phyloP scores from a whole-genome alignment of 1,284 basidiomycete species.

The Ceratobasidium sp. region DNA sequence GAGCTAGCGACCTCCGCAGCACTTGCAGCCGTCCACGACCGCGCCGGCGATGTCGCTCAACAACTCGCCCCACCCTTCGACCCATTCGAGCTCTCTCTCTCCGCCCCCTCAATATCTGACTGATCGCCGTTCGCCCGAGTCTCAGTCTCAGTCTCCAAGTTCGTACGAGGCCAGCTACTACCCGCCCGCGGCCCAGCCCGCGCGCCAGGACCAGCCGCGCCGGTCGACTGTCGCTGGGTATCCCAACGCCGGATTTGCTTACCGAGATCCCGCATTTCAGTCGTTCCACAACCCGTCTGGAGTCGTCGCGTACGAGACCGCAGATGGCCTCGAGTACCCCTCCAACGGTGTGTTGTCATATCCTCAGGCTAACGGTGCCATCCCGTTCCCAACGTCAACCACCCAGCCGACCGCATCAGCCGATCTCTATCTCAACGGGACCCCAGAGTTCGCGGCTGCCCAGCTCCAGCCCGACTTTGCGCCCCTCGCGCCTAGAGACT shows the following conservation, averaged over 20 bases:
- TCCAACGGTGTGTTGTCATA: slow-evolving; percentile 34
- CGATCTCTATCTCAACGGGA: slow-evolving; percentile 12
- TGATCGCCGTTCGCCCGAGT: slow-evolving; percentile 29
- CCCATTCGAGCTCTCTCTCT: slow-evolving; percentile 34
- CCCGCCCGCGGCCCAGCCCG: neutral
- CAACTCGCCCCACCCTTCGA: slow-evolving; percentile 40
- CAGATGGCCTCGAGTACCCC: slow-evolving; percentile 16
- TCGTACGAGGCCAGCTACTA: slow-evolving; percentile 23
- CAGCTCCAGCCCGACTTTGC: slow-evolving; percentile 17
- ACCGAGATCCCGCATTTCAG: slow-evolving; percentile 4
- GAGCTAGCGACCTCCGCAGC: neutral
- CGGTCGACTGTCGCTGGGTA: slow-evolving; percentile 15
- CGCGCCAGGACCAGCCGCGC: slow-evolving; percentile 15
- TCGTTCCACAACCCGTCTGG: slow-evolving; percentile 5
- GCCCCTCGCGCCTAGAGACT: neutral
- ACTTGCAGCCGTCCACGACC: neutral
- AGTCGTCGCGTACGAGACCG: slow-evolving; percentile 20
- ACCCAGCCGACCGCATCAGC: neutral
- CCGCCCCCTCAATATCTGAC: slow-evolving; percentile 26
- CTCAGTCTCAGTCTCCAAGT: slow-evolving; percentile 24
- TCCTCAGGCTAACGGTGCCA: slow-evolving; percentile 1
- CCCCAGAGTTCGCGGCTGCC: neutral
- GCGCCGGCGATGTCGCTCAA: slow-evolving; percentile 33
- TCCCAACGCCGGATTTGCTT: neutral
- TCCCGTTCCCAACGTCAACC: neutral